Evolutionary conservation across 2,329 filamentous ascomycete species (phyloP).

Genomic region (Fusarium vanettenii): DNA sequence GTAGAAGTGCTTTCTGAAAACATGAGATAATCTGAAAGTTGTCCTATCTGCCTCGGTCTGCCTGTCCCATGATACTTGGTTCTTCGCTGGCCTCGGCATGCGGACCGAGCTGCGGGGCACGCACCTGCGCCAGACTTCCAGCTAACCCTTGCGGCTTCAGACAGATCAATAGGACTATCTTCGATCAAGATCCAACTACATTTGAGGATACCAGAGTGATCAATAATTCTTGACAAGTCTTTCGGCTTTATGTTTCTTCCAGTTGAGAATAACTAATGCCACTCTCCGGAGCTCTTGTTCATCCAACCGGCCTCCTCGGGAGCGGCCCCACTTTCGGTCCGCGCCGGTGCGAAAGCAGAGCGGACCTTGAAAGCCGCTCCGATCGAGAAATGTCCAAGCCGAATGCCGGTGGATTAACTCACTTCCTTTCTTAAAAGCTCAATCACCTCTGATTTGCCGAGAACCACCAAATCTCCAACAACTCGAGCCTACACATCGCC

Average conservation of each 20-base stretch:
- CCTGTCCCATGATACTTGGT: not conserved
- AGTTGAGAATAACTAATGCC: not conserved
- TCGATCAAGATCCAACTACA: not conserved
- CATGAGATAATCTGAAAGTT: not conserved
- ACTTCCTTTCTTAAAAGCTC: not conserved
- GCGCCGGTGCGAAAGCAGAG: not conserved
- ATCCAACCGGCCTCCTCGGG: not conserved
- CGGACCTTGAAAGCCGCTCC: not conserved
- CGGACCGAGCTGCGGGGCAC: not conserved
- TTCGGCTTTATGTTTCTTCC: not conserved
- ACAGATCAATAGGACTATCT: not conserved
- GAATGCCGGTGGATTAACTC: not conserved
- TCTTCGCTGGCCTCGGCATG: not conserved
- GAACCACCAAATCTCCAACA: not conserved
- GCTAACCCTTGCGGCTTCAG: not conserved
- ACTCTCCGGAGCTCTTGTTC: not conserved
- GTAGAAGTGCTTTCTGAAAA: not conserved
- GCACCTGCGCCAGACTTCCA: not conserved
- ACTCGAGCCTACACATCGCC: not conserved
- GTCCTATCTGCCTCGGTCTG: not conserved
- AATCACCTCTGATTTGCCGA: not conserved
- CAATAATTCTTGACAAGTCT: not conserved
- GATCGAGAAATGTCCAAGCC: not conserved
- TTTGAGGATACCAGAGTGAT: not conserved
- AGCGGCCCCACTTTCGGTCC: not conserved